phyloP scores from a whole-genome alignment of 2,329 filamentous ascomycete species.

The Pseudocercospora fijiensis region DNA sequence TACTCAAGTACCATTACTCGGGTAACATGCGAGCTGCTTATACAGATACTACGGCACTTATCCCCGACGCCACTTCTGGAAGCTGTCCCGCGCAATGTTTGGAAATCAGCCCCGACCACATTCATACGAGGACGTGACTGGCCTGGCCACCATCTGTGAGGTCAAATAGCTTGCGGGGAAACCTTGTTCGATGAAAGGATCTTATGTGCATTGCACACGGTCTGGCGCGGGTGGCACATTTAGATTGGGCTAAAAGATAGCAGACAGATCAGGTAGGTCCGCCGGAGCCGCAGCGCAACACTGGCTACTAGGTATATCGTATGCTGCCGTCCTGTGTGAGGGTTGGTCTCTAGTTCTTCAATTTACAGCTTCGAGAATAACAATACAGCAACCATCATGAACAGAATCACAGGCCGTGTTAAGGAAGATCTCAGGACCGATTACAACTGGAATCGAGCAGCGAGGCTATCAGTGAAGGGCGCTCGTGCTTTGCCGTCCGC shows the following conservation, averaged over 20 bases:
- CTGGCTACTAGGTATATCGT: neutral
- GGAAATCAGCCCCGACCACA: neutral
- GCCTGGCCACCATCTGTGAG: neutral
- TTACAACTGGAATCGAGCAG: slow-evolving; percentile 32
- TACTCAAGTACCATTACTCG: neutral
- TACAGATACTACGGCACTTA: neutral
- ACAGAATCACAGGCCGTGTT: neutral
- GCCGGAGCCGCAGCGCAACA: neutral
- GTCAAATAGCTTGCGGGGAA: slow-evolving; percentile 1
- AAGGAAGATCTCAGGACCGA: slow-evolving; percentile 26
- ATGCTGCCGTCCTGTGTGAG: neutral
- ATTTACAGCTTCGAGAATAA: neutral
- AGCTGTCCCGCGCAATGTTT: neutral
- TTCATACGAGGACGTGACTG: slow-evolving; percentile 1
- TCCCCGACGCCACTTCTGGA: neutral
- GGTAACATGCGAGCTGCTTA: slow-evolving; percentile 5
- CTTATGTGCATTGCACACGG: neutral
- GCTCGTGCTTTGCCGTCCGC: slow-evolving; percentile 51
- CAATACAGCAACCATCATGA: neutral
- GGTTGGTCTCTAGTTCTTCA: neutral
- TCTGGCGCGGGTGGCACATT: neutral
- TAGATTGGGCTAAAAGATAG: neutral
- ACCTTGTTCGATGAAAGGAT: neutral
- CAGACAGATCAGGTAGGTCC: slow-evolving; percentile 3
- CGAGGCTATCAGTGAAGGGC: slow-evolving; percentile 37